Conservation (phyloP, 139 green algal species). For the Mesotaenium endlicherianum region DNA sequence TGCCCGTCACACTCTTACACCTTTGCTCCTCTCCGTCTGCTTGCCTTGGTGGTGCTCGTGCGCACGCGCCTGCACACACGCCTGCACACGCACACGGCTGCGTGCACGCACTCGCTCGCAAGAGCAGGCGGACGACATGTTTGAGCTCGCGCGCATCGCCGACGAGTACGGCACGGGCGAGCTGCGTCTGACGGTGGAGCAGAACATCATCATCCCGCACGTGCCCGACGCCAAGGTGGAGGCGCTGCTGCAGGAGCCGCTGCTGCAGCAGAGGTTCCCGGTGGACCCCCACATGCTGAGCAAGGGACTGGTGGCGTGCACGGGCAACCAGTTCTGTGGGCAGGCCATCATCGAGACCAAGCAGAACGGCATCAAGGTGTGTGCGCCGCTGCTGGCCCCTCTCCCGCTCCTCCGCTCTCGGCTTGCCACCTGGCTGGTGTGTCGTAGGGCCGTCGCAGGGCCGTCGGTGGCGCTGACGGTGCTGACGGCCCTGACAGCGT, state of each 20-base stretch:
- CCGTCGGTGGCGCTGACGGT: no score
- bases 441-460: no score
- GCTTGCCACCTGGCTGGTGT: no score
- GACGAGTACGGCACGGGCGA: slow-evolving; percentile 83
- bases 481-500: no score
- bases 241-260: slow-evolving; percentile 78
- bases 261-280: slow-evolving; percentile 63
- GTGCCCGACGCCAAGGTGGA: slow-evolving; percentile 80
- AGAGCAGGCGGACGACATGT: slow-evolving; percentile 67
- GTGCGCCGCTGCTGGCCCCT: background rate
- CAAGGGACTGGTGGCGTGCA: slow-evolving; percentile 71
- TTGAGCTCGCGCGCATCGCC: slow-evolving; percentile 71
- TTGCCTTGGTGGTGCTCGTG: background rate
- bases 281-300: slow-evolving; percentile 43
- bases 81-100: no score
- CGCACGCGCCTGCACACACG: no score
- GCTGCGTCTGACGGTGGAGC: slow-evolving; percentile 88
- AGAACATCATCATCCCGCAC: slow-evolving; percentile 92
- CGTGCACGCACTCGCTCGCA: no score
- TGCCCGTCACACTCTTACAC: background rate
- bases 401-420: background rate
- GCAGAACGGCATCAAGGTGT: slow-evolving; percentile 66
- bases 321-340: slow-evolving; percentile 93
- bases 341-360: slow-evolving; percentile 97
- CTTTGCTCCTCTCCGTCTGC: background rate